phyloP scores from a whole-genome alignment of 1,284 basidiomycete genomes.

The Trichosporon asahii region DNA sequence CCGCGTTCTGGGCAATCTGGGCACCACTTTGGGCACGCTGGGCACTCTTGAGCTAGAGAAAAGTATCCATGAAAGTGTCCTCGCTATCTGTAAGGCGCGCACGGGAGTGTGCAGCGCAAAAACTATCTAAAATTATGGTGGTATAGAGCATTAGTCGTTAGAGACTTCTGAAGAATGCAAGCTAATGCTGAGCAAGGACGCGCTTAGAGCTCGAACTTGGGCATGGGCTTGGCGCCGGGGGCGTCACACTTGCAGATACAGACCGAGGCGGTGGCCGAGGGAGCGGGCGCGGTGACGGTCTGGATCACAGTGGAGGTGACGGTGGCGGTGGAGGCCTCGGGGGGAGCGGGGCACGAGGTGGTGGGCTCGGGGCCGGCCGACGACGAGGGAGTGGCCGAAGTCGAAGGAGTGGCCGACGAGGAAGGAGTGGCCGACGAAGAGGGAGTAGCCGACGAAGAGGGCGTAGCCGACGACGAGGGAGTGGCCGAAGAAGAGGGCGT shows the following conservation, averaged over 20 bases:
- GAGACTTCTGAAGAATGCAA: too few species aligned
- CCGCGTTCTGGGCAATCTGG: not conserved
- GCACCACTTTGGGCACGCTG: too few species aligned
- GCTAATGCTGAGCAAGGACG: not conserved
- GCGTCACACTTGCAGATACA: constrained; percentile 15
- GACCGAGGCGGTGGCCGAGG: constrained; percentile 3
- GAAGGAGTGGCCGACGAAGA: too few species aligned
- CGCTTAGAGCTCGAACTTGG: constrained; percentile 19
- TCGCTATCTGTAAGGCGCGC: not conserved
- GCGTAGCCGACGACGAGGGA: too few species aligned
- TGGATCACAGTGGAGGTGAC: constrained; percentile 24
- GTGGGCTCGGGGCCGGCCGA: too few species aligned
- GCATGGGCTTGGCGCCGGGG: constrained; percentile 16
- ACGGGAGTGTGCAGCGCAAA: not conserved
- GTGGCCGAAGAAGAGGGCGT: too few species aligned
- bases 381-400: too few species aligned
- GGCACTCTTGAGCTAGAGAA: too few species aligned
- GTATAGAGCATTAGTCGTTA: not conserved
- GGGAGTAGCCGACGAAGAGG: too few species aligned
- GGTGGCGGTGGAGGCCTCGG: too few species aligned
- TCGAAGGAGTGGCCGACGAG: too few species aligned
- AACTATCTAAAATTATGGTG: not conserved
- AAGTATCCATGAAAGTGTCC: not conserved
- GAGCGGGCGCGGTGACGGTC: constrained; percentile 9
- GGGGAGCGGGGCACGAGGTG: too few species aligned